Conservation (phyloP, 2,329 filamentous ascomycete species). For the Fusarium nematophilum region DNA sequence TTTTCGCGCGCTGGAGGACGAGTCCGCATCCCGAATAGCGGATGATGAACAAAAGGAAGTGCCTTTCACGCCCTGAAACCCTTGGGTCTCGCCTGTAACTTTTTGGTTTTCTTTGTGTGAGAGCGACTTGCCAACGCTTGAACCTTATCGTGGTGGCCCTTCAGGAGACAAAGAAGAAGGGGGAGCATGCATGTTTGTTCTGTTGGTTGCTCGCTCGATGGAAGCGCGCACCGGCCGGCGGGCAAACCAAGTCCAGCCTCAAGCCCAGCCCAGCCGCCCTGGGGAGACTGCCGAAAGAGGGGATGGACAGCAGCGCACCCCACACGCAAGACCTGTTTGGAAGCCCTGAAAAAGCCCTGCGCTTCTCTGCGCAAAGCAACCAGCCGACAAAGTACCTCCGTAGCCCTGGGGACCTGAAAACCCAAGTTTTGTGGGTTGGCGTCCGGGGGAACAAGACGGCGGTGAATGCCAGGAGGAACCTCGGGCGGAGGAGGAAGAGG, state of each 20-base stretch:
- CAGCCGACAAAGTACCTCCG: slow-evolving; percentile 10
- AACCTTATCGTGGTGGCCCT: not conserved
- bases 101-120: too few relatives aligned
- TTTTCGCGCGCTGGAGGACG: not conserved
- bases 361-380: not conserved
- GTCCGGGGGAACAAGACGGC: slow-evolving; percentile 28
- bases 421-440: slow-evolving; percentile 13
- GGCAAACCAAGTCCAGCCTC: not conserved
- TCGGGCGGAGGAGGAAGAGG: slow-evolving; percentile 23
- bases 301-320: not conserved
- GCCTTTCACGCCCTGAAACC: not conserved
- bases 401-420: not conserved
- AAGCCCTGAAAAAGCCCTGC: not conserved
- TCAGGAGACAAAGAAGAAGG: not conserved
- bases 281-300: slow-evolving; percentile 10
- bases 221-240: not conserved
- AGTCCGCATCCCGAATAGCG: not conserved
- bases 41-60: not conserved
- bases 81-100: too few relatives aligned
- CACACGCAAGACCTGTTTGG: not conserved
- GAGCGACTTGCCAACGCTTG: too few relatives aligned
- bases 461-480: slow-evolving; percentile 28
- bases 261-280: slow-evolving; percentile 14
- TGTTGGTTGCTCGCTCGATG: too few relatives aligned
- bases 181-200: not conserved